Evolutionary conservation across 352 stramenopile species (phyloP).

Genomic region (Pythium myriotylum): DNA sequence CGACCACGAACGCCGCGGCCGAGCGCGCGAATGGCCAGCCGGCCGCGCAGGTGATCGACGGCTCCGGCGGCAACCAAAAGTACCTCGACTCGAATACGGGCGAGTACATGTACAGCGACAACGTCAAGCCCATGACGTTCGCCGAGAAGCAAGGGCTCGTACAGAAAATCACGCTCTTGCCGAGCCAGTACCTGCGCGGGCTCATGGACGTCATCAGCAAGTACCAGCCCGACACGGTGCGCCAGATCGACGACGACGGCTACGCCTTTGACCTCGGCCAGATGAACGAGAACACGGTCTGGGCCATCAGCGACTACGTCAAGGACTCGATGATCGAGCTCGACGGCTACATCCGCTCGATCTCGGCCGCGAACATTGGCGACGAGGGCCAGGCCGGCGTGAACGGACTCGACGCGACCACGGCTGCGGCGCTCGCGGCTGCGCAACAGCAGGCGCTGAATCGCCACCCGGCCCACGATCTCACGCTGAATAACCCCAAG

Average conservation of each 20-base stretch:
- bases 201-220: constrained; percentile 90
- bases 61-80: constrained; percentile 71
- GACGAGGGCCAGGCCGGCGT: constrained; percentile 15
- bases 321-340: constrained; percentile 86
- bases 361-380: constrained; percentile 45
- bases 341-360: constrained; percentile 82
- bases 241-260: constrained; percentile 86
- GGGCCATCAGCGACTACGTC: constrained; percentile 87
- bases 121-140: constrained; percentile 86
- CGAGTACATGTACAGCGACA: constrained; percentile 87
- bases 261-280: constrained; percentile 86
- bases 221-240: constrained; percentile 85
- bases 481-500: constrained; percentile 66
- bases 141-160: constrained; percentile 83
- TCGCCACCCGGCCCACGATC: constrained; percentile 37
- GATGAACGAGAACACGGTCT: constrained; percentile 90
- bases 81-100: constrained; percentile 63
- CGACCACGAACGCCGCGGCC: constrained; percentile 11
- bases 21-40: constrained; percentile 30
- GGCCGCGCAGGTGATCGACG: constrained; percentile 42
- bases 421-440: constrained; percentile 21
- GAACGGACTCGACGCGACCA: constrained; percentile 14
- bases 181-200: constrained; percentile 80
- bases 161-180: constrained; percentile 86
- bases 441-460: constrained; percentile 25